These are phyloP conservation scores for Aspergillus uvarum DNA, from an alignment of 2,329 filamentous ascomycete genomes.

Conservation along the genomic window DNA sequence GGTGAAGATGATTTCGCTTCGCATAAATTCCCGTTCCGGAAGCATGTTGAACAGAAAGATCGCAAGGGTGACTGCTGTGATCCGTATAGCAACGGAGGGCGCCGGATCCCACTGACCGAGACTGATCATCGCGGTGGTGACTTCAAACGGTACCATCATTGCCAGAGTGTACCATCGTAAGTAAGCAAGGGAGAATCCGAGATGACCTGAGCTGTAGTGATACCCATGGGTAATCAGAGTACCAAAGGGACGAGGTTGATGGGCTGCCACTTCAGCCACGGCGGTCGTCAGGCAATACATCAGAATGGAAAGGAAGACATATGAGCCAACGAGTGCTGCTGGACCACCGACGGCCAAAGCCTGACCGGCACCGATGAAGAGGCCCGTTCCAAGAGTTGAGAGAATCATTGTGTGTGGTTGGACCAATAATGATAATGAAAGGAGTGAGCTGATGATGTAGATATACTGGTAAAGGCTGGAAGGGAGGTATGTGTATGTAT, in stretches of 20 bases:
- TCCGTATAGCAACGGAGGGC: constrained; percentile 41
- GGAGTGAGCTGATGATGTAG: not conserved
- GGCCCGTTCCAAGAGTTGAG: constrained; percentile 56
- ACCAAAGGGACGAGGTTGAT: constrained; percentile 39
- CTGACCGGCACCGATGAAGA: constrained; percentile 56
- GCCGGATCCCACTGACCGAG: constrained; percentile 58
- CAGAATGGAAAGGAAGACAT: constrained; percentile 49
- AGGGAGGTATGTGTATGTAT: not conserved
- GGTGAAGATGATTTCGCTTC: constrained; percentile 52
- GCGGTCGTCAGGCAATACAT: constrained; percentile 51
- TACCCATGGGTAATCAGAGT: constrained; percentile 43
- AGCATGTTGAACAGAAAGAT: constrained; percentile 53
- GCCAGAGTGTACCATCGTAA: constrained; percentile 49
- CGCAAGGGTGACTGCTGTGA: constrained; percentile 57
- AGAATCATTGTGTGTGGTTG: constrained; percentile 49
- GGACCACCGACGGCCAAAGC: constrained; percentile 55
- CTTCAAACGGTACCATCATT: constrained; percentile 56
- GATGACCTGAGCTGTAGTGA: constrained; percentile 39
- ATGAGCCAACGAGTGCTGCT: constrained; percentile 53
- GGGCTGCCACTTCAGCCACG: constrained; percentile 40
- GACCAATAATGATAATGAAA: constrained; percentile 15
- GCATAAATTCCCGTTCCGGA: constrained; percentile 50
- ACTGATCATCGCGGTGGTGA: constrained; percentile 64
- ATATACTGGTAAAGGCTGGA: not conserved
- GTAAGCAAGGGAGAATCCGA: constrained; percentile 41